Base-by-base conservation (phyloP, 352 stramenopile genomes). In the Pythium aphanidermatum region DNA sequence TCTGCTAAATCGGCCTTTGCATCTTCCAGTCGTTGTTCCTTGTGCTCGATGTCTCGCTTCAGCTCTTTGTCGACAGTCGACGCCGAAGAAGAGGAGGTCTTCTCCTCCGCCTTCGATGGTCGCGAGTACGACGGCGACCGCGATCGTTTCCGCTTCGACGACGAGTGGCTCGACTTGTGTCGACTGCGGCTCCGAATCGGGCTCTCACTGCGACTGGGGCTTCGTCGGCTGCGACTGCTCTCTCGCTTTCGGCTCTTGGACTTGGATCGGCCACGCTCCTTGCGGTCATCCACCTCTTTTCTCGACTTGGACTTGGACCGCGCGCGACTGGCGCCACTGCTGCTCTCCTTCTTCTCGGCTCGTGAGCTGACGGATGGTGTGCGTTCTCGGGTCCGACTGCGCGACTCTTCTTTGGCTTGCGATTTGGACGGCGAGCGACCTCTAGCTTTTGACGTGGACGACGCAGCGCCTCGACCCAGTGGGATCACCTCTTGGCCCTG, bases 401-500 rank as follows among this genome's bases (percentile, higher is more conserved):
- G 36, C 36, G 20, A n/a, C 11, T n/a, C n/a, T n/a, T n/a, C n/a
- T n/a, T n/a, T n/a, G n/a, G n/a, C n/a, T n/a, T 8, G 0, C 25
- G 4, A 14, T 5, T 7, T 25, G 31, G 23, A 51, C n/a, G 24
- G 31, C 21, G 44, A 50, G 14, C 40, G 24, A 13, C 20, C 17
- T 13, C 30, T 9, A 5, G 5, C 8, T 23, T 19, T 19, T 14
- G 16, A 8, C 39, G 41, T 17, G 43, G 14, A 12, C 32, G 44
- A 24, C n/a, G n/a, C n/a, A n/a, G 51, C 46, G 27, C 26, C 24
- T 29, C 60, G 65, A 9, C 77, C 77, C 2, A 89, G 48, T 11
- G 68, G 39, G 28, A 83, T 65, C 26, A 86, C 72, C 32, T 83
- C 46, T 33, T 81, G 65, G 29, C 39, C 50, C 17, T 55, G n/a